These are phyloP conservation scores for Sporormia fimetaria DNA, from an alignment of 495 filamentous ascomycete genomes.

Conservation along the genomic window DNA sequence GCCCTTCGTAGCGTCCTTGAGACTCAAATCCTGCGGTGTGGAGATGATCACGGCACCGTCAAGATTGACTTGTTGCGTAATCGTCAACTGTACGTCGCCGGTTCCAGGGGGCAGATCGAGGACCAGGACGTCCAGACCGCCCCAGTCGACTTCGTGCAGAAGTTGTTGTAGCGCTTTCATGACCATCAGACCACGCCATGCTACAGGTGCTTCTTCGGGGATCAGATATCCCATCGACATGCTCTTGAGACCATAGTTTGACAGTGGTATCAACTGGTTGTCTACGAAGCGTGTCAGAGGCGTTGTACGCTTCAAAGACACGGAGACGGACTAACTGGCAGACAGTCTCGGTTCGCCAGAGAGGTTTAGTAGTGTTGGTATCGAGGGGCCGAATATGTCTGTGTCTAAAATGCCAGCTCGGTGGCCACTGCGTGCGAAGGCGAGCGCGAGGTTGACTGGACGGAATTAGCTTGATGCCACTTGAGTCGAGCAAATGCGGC, in stretches of 20 bases:
- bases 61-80: constrained; percentile 79
- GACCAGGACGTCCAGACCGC: constrained; percentile 68
- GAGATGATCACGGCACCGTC: constrained; percentile 86
- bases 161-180: constrained; percentile 96
- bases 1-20: constrained; percentile 80
- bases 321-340: constrained; percentile 8
- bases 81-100: constrained; percentile 84
- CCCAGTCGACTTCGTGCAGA: constrained; percentile 88
- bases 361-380: constrained; percentile 80
- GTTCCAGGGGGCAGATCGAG: constrained; percentile 91
- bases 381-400: constrained; percentile 92
- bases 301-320: neutral
- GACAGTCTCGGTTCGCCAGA: constrained; percentile 51
- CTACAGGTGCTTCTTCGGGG: constrained; percentile 61
- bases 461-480: neutral
- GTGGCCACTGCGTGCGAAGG: constrained; percentile 68
- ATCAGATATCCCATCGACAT: constrained; percentile 98
- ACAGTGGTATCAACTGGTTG: constrained; percentile 73
- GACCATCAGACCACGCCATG: constrained; percentile 94
- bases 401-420: constrained; percentile 83
- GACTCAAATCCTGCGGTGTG: constrained; percentile 82
- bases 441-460: constrained; percentile 72
- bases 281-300: constrained; percentile 34
- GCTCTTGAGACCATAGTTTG: constrained; percentile 91
- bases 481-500: neutral